Evolutionary conservation across 768 basidiomycete species (phyloP), one percentile per base, ranked within the genome.

Genomic region (Tulasnella sp.): DNA sequence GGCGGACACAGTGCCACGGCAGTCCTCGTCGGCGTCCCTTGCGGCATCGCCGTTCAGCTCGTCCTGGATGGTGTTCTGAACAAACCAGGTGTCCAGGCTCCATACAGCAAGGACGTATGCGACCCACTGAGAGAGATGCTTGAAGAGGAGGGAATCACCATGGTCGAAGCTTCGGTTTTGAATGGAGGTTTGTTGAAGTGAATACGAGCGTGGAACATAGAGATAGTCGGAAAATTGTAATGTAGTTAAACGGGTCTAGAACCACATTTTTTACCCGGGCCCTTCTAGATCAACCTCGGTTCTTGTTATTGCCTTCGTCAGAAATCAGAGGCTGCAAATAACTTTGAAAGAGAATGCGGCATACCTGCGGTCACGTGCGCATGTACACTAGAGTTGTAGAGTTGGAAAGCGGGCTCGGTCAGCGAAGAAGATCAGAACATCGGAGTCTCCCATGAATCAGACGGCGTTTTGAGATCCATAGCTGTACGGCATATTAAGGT

Each of bases 41-140:
- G 95, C 83, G 97, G 97, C 81, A 93, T 98, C 83, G 97, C 98
- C 1, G 91, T 92, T 0, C 96, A 98, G 87, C 88, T 96, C 81
- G 90, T 99, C 36, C 88, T 99, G 72, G 96, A 98, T 83, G 96
- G 96, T 81, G 89, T 91, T 71, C 86, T 98, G 83, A 90, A 86
- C 81, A 90, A 88, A 48, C 90, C 93, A 19, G 97, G 97, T 83
- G 89, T 99, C 8, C 90, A 91, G 74, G 93, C 91, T 16, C 97
- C 97, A 2, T 98, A 99, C 86, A 90, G 89, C 80, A 92, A 93
- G 86, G 92, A 93, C 84, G 90, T 95, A 48, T 94, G 93, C 83
- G 92, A 94, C 76, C 91, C 91, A 34, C 88, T 96, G 80, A 87
- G 93, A 58, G 88, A 87, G 78, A 83, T 88, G 34, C 84, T 95